Percentiles rank a stretch among this genome's conserved stretches.
These are phyloP conservation scores for Heteromeles arbutifolia DNA, from an alignment of 306 rosid species.

Conservation along the genomic window DNA sequence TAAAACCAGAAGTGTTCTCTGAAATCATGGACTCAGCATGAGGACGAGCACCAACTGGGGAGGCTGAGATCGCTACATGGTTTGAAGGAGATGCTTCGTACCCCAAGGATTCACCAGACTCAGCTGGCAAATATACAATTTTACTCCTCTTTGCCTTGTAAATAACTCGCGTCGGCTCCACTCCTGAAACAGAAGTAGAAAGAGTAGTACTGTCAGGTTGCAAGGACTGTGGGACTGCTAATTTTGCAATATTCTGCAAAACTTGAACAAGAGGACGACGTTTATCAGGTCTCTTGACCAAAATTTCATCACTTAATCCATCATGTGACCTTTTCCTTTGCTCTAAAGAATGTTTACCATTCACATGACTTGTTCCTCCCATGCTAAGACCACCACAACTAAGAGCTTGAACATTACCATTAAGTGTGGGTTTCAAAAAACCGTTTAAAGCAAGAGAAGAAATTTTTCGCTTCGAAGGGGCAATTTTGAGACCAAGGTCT, in stretches of 20 bases:
- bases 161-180: conserved; percentile 39
- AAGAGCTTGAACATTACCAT: conserved; percentile 32
- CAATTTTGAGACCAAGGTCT: conserved; percentile 43
- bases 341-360: conserved; percentile 29
- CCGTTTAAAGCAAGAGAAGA: conserved; percentile 38
- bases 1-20: conserved; percentile 65
- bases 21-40: conserved; percentile 48
- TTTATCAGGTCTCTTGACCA: conserved; percentile 20
- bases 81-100: conserved; percentile 44
- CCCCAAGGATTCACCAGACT: conserved; percentile 73
- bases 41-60: conserved; percentile 38
- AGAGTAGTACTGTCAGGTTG: conserved; percentile 31
- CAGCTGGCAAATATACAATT: conserved; percentile 51
- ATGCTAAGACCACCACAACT: conserved; percentile 22
- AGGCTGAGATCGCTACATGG: conserved; percentile 45
- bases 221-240: conserved; percentile 19
- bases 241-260: conserved; percentile 26
- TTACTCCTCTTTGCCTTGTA: conserved; percentile 71
- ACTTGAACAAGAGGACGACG: conserved; percentile 23
- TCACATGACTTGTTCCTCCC: conserved; percentile 30
- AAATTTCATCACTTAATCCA: conserved; percentile 21
- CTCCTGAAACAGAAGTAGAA: conserved; percentile 48
- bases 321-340: conserved; percentile 28
- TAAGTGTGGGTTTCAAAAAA: conserved; percentile 35
- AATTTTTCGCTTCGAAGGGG: conserved; percentile 40